Percentiles rank a stretch among this genome's conserved stretches.
phyloP scores from a whole-genome alignment of 345 rosid genomes.

The Eucalyptus camaldulensis region DNA sequence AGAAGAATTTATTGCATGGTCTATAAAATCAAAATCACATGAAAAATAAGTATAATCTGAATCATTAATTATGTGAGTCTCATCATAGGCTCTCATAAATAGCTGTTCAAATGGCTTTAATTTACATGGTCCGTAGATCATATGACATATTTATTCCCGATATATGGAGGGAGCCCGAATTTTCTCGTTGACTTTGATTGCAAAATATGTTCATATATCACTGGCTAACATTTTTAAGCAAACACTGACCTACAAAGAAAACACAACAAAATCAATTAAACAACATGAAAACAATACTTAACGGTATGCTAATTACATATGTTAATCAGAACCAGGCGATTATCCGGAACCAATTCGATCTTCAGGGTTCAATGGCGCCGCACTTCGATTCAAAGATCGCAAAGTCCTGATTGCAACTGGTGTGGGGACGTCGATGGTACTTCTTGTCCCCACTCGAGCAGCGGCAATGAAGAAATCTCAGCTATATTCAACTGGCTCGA shows the following conservation, averaged over 20 bases:
- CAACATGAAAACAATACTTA: background rate
- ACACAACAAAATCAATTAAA: background rate
- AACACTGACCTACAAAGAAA: background rate
- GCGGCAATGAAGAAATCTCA: background rate
- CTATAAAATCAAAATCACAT: background rate
- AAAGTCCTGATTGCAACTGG: background rate
- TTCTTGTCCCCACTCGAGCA: background rate
- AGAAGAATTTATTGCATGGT: background rate
- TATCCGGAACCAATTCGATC: background rate
- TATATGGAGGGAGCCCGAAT: background rate
- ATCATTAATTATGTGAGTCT: background rate
- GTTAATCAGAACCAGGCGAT: background rate
- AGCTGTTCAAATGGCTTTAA: background rate
- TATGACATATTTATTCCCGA: background rate
- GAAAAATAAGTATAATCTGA: background rate
- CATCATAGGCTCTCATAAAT: background rate
- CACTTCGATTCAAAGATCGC: background rate
- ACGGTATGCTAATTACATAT: background rate
- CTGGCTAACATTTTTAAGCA: background rate
- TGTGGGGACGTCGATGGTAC: background rate
- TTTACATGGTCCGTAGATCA: background rate
- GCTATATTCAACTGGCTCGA: background rate
- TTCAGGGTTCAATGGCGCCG: background rate
- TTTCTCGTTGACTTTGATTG: background rate
- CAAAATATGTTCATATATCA: background rate